Evolutionary conservation across 1,284 basidiomycete species (phyloP).

Genomic region (Inonotus hispidus): DNA sequence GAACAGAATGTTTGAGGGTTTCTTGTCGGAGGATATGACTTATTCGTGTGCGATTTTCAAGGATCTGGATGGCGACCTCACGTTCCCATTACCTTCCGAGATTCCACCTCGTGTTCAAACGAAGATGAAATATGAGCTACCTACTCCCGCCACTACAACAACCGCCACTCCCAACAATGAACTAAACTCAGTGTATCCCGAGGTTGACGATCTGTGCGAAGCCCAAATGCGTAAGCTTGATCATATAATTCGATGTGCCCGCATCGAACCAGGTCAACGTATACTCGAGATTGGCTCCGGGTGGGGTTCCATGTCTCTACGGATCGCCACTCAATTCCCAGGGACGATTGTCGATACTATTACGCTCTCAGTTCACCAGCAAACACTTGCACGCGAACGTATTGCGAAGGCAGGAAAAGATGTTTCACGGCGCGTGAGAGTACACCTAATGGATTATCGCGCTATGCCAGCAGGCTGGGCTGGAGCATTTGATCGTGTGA

Average conservation of each 20-base stretch:
- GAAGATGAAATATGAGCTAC: not conserved
- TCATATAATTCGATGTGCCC: slow-evolving; percentile 49
- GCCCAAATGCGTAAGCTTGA: slow-evolving; percentile 65
- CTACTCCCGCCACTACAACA: slow-evolving; percentile 1
- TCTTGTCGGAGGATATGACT: slow-evolving; percentile 75
- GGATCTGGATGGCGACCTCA: slow-evolving; percentile 57
- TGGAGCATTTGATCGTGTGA: slow-evolving; percentile 61
- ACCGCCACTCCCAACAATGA: slow-evolving; percentile 10
- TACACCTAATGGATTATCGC: slow-evolving; percentile 76
- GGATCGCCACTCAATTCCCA: slow-evolving; percentile 47
- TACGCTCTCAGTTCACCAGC: slow-evolving; percentile 71
- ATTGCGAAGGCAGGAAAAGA: slow-evolving; percentile 35
- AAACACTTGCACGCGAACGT: slow-evolving; percentile 54
- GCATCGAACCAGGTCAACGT: slow-evolving; percentile 52
- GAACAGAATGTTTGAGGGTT: slow-evolving; percentile 56
- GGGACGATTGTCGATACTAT: slow-evolving; percentile 68
- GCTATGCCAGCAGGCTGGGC: slow-evolving; percentile 60
- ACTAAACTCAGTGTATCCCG: slow-evolving; percentile 6
- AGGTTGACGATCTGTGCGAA: slow-evolving; percentile 51
- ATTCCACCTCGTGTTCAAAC: not conserved
- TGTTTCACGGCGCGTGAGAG: slow-evolving; percentile 38
- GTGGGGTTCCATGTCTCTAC: slow-evolving; percentile 75
- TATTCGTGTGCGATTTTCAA: slow-evolving; percentile 75
- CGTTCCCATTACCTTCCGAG: slow-evolving; percentile 14
- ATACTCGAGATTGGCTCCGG: slow-evolving; percentile 80